These are phyloP conservation scores for Scleroderma citrinum DNA, from an alignment of 768 basidiomycete genomes.

Conservation along the genomic window DNA sequence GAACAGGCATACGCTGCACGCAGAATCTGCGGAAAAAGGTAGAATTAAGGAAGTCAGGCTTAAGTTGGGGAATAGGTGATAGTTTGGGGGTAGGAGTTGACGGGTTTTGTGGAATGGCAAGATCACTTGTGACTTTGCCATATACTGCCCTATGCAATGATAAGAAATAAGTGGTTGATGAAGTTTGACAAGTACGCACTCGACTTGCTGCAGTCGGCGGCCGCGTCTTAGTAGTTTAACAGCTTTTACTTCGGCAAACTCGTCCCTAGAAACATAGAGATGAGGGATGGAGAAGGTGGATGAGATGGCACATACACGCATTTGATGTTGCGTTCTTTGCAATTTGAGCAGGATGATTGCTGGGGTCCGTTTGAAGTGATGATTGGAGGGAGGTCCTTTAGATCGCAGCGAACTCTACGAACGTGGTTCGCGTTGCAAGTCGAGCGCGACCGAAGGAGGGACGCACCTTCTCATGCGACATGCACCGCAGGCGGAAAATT, in stretches of 20 bases:
- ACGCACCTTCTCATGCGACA: constrained; percentile 81
- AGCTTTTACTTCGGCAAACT: constrained; percentile 86
- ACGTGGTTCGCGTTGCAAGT: background rate
- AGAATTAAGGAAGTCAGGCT: constrained; percentile 75
- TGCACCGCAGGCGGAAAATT: constrained; percentile 91
- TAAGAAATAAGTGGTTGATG: background rate
- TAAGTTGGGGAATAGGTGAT: constrained; percentile 64
- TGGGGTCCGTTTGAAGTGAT: constrained; percentile 37
- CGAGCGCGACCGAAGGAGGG: background rate
- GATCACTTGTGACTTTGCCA: constrained; percentile 54
- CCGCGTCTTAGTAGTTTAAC: constrained; percentile 80
- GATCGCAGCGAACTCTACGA: constrained; percentile 83
- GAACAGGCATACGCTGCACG: constrained; percentile 65
- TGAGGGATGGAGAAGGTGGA: background rate
- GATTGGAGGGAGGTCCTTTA: constrained; percentile 70
- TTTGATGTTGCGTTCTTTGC: constrained; percentile 81
- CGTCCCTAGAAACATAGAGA: constrained; percentile 52
- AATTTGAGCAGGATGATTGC: constrained; percentile 73
- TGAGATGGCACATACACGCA: constrained; percentile 74
- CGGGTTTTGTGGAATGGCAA: constrained; percentile 21
- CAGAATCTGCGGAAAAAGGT: constrained; percentile 82
- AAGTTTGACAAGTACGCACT: constrained; percentile 44
- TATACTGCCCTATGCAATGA: constrained; percentile 57
- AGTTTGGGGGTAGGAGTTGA: constrained; percentile 6
- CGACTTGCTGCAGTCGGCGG: constrained; percentile 76